Base-by-base conservation (phyloP, 805 yeast species). In the Yamadazyma phyllophila region DNA sequence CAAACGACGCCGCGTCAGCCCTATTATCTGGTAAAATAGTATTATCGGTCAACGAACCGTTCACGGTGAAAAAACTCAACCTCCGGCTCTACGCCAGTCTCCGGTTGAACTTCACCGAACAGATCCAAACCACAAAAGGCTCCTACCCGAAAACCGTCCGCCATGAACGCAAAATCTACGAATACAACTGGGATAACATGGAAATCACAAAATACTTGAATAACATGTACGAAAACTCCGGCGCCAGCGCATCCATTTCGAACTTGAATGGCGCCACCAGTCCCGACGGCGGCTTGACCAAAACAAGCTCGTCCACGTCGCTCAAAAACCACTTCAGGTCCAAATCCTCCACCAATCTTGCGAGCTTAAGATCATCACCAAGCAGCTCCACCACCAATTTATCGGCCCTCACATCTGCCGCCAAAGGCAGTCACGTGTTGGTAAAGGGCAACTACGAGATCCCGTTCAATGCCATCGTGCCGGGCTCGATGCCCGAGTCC, bases 401-500 rank as follows among this genome's bases (percentile, higher is more conserved):
- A 26, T 35, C 51, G 34, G 39, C 24, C 4, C 44, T 36, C 6
- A 30, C 45, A 7, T 46, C 50, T 2, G n/a, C n/a, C 24, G 6
- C 6, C 6, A 20, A 20, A 20, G 24, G 24, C 24, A 33, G 46
- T 15, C 79, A 77, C 48, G 65, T 74, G 4, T 61, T 86, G 45
- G 74, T 73, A 1, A 80, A 77, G 49, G 98, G 98, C 0, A 87
- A 87, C 62, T 90, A 92, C 60, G 96, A 87, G 58, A 80, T 94
- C 56, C 97, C 98, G 0, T 94, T 94, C 61, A 84, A 84, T 50
- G 78, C 92, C 0, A 75, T 90, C 17, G 60, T 92, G 16, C 96
- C 96, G 0, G 98, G 98, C 1, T 74, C 82, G 32, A 74, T 86
- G 38, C 82, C 89, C 1, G 99, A 94, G 63, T 83, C 95, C 24